Conservation (phyloP, 148 eudicot genomes). For the Cornus kousa region DNA sequence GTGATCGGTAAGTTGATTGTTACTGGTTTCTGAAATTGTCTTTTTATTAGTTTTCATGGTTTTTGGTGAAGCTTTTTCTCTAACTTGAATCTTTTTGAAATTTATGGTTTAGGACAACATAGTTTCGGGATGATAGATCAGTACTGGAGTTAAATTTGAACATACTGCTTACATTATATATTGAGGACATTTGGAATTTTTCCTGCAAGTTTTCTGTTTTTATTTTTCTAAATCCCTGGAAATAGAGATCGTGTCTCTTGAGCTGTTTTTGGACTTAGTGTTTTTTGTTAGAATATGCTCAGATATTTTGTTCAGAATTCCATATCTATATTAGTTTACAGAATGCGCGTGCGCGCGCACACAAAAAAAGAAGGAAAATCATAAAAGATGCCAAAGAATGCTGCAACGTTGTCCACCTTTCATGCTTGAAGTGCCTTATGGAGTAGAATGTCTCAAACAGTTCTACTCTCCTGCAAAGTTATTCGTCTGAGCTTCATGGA, state of each 20-base stretch:
- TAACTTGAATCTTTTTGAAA: no score
- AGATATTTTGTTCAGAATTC: background rate
- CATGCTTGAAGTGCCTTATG: no score
- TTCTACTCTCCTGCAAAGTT: no score
- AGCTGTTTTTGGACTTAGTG: background rate
- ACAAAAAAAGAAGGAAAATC: no score
- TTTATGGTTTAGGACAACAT: background rate
- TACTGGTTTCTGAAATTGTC: background rate
- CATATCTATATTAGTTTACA: background rate
- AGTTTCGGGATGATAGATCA: background rate
- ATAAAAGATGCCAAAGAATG: no score
- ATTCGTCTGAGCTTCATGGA: no score
- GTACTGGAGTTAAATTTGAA: background rate
- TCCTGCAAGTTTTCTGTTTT: background rate
- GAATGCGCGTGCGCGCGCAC: no score
- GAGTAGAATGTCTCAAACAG: no score
- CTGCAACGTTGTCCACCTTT: no score
- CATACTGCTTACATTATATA: background rate
- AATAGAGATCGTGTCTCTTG: background rate
- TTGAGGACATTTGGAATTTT: no score
- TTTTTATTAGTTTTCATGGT: no score
- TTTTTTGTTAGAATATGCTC: background rate
- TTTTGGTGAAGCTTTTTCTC: background rate
- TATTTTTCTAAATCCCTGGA: background rate
- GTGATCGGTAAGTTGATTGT: background rate